Conservation (phyloP, 1,284 basidiomycete genomes). For the Lentinula novae-zelandiae region DNA sequence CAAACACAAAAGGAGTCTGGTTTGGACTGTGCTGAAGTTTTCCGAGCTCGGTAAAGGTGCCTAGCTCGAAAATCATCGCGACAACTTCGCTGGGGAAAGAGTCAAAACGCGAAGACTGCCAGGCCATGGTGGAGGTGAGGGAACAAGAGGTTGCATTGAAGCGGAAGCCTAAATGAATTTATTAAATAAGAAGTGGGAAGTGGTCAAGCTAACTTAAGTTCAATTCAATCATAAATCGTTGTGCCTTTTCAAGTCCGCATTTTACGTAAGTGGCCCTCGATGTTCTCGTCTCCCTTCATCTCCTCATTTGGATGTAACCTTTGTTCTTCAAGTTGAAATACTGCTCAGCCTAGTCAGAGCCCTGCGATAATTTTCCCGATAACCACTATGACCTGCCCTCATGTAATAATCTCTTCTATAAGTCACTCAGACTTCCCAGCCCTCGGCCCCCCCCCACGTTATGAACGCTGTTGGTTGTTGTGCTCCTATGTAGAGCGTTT, state of each 20-base stretch:
- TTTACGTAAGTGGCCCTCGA: background rate
- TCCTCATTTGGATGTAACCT: too few species aligned
- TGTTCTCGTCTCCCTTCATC: background rate
- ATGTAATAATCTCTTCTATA: too few species aligned
- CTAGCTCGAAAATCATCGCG: slow-evolving; percentile 48
- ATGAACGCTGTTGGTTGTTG: too few species aligned
- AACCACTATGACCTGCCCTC: too few species aligned
- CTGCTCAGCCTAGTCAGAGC: too few species aligned
- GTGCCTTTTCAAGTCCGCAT: background rate
- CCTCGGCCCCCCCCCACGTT: too few species aligned
- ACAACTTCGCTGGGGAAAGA: slow-evolving; percentile 55
- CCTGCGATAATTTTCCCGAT: too few species aligned
- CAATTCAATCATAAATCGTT: background rate
- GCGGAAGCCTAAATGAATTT: slow-evolving; percentile 4
- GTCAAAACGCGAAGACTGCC: slow-evolving; percentile 25
- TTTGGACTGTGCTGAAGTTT: slow-evolving; percentile 26
- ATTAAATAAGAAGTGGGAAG: background rate
- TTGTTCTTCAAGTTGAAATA: too few species aligned
- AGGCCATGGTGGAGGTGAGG: slow-evolving; percentile 16
- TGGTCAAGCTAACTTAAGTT: background rate
- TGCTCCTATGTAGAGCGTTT: background rate
- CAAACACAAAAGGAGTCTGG: slow-evolving; percentile 48
- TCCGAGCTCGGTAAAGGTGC: slow-evolving; percentile 30
- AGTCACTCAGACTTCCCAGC: too few species aligned
- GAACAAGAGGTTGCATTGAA: slow-evolving; percentile 6